Conservation (phyloP, 768 basidiomycete species). For the Suillus bovinus region DNA sequence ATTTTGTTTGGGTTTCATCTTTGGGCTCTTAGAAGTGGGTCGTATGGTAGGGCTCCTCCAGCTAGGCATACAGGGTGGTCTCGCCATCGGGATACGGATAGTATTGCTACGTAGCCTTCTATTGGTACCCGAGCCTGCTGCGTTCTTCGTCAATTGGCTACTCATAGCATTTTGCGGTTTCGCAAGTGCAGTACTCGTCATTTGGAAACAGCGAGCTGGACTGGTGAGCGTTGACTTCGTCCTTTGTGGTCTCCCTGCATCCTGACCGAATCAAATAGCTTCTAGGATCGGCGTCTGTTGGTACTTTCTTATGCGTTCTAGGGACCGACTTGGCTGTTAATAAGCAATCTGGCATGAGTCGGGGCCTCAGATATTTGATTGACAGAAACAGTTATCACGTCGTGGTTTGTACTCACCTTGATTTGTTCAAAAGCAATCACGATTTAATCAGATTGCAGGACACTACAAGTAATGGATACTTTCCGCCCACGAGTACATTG, state of each 20-base stretch:
- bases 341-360: constrained; percentile 61
- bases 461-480: constrained; percentile 47
- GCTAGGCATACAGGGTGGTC: constrained; percentile 54
- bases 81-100: constrained; percentile 57
- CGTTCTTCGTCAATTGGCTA: constrained; percentile 52
- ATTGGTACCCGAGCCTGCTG: constrained; percentile 38
- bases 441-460: constrained; percentile 37
- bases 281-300: constrained; percentile 51
- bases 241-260: not conserved
- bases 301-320: constrained; percentile 59
- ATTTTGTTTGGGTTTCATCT: constrained; percentile 49
- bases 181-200: constrained; percentile 41
- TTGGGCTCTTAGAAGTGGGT: constrained; percentile 56
- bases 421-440: constrained; percentile 5
- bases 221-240: constrained; percentile 42
- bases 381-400: constrained; percentile 62
- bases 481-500: constrained; percentile 49
- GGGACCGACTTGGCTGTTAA: constrained; percentile 58
- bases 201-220: constrained; percentile 47
- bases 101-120: constrained; percentile 50
- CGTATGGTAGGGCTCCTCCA: constrained; percentile 46
- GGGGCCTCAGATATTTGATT: constrained; percentile 61
- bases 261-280: not conserved
- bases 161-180: constrained; percentile 48
- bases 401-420: constrained; percentile 39